phyloP scores from a whole-genome alignment of 2,329 filamentous ascomycete species.

The Fusarium nelsonii region DNA sequence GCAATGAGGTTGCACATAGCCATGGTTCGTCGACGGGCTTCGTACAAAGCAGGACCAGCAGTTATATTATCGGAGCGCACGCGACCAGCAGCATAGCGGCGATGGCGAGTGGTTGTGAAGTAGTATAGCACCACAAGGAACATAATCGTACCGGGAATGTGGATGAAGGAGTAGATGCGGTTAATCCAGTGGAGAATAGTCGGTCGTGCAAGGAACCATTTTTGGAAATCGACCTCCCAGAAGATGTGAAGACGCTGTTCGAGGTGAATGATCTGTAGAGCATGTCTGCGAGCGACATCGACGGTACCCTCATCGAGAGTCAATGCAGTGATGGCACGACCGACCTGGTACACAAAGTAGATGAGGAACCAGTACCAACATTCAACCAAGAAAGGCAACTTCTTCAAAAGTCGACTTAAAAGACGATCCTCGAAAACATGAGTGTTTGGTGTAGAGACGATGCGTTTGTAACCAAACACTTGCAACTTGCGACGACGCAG shows the following conservation, averaged over 20 bases:
- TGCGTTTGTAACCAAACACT: slow-evolving; percentile 50
- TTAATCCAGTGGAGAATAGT: slow-evolving; percentile 76
- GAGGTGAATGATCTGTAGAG: slow-evolving; percentile 74
- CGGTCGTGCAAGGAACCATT: slow-evolving; percentile 63
- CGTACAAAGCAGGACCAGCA: slow-evolving; percentile 63
- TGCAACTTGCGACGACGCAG: slow-evolving; percentile 53
- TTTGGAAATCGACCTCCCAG: slow-evolving; percentile 72
- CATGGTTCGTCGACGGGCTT: slow-evolving; percentile 69
- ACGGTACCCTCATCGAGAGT: slow-evolving; percentile 77
- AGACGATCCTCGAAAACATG: slow-evolving; percentile 51
- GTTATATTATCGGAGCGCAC: slow-evolving; percentile 48
- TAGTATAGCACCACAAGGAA: slow-evolving; percentile 76
- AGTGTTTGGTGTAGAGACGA: slow-evolving; percentile 52
- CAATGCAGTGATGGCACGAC: slow-evolving; percentile 77
- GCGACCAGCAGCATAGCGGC: slow-evolving; percentile 50
- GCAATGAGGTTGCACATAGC: slow-evolving; percentile 72
- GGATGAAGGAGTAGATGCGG: slow-evolving; percentile 80
- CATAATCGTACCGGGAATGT: slow-evolving; percentile 80
- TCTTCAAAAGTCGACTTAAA: slow-evolving; percentile 66
- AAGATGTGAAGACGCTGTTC: slow-evolving; percentile 75
- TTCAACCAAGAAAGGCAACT: slow-evolving; percentile 79
- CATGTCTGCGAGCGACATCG: slow-evolving; percentile 75
- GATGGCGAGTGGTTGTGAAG: slow-evolving; percentile 73
- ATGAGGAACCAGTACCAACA: slow-evolving; percentile 83
- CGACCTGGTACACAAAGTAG: slow-evolving; percentile 83